phyloP scores from a whole-genome alignment of 2,329 filamentous ascomycete genomes.

The Colletotrichum lupini region DNA sequence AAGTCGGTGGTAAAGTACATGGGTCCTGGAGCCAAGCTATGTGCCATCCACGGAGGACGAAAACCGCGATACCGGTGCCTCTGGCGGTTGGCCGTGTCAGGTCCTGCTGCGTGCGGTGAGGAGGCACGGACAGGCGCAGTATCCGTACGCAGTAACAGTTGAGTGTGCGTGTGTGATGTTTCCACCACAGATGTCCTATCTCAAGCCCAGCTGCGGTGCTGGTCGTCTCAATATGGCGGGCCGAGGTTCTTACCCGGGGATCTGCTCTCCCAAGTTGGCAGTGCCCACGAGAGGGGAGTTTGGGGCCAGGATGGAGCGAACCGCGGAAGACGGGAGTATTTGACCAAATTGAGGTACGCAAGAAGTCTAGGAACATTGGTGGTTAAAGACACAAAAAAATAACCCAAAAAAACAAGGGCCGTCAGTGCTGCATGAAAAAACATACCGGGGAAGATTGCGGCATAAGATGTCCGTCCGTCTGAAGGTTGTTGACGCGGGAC shows the following conservation, averaged over 20 bases:
- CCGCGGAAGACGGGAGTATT: not conserved
- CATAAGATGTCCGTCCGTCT: constrained; percentile 9
- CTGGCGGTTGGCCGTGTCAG: constrained; percentile 1
- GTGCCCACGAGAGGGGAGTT: not conserved
- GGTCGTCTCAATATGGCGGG: not conserved
- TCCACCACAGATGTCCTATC: not conserved
- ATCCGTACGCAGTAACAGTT: not conserved
- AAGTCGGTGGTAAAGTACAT: not conserved
- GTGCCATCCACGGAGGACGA: not conserved
- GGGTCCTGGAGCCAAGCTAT: not conserved
- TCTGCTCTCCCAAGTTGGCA: not conserved
- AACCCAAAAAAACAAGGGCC: not conserved
- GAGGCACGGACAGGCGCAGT: not conserved
- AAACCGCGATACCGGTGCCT: constrained; percentile 4
- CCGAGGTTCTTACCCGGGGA: not conserved
- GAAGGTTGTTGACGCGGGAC: constrained; percentile 23
- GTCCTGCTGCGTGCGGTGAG: not conserved
- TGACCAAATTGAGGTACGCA: not conserved
- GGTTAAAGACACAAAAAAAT: not conserved
- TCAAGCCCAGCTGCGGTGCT: not conserved
- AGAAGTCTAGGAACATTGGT: not conserved
- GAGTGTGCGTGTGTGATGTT: not conserved
- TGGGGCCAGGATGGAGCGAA: not conserved
- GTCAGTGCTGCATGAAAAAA: not conserved
- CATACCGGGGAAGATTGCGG: not conserved